Conservation (phyloP, 2,329 filamentous ascomycete genomes). For the Neopestalotiopsis sp. region DNA sequence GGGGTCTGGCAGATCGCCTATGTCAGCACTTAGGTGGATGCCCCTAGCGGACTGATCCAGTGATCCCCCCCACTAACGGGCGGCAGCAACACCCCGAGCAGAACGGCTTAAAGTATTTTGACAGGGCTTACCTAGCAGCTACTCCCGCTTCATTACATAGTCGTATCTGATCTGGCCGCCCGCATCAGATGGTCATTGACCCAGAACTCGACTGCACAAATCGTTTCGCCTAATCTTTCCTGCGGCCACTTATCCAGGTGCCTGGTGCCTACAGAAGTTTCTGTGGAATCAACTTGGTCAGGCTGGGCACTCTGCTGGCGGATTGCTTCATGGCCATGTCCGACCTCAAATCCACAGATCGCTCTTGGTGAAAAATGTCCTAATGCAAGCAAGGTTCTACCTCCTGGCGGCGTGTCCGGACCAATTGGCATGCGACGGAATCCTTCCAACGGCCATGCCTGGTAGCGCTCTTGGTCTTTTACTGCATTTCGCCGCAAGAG, state of each 20-base stretch:
- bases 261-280: background rate
- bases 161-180: background rate
- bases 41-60: constrained; percentile 1
- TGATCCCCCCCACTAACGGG: constrained; percentile 6
- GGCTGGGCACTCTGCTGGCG: background rate
- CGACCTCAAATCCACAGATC: background rate
- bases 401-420: constrained; percentile 5
- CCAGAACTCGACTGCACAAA: background rate
- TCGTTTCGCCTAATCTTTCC: background rate
- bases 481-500: background rate
- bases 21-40: background rate
- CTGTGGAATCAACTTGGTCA: background rate
- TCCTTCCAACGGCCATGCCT: background rate
- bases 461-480: background rate
- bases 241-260: background rate
- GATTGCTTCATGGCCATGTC: background rate
- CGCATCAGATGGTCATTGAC: background rate
- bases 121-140: background rate
- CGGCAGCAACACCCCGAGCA: constrained; percentile 5
- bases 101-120: background rate
- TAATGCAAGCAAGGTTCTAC: constrained; percentile 7
- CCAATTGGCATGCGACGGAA: background rate
- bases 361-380: background rate
- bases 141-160: background rate
- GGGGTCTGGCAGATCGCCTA: constrained; percentile 1